Evolutionary conservation across 2,329 filamentous ascomycete genomes (phyloP).

Genomic region (Alternaria sp.): DNA sequence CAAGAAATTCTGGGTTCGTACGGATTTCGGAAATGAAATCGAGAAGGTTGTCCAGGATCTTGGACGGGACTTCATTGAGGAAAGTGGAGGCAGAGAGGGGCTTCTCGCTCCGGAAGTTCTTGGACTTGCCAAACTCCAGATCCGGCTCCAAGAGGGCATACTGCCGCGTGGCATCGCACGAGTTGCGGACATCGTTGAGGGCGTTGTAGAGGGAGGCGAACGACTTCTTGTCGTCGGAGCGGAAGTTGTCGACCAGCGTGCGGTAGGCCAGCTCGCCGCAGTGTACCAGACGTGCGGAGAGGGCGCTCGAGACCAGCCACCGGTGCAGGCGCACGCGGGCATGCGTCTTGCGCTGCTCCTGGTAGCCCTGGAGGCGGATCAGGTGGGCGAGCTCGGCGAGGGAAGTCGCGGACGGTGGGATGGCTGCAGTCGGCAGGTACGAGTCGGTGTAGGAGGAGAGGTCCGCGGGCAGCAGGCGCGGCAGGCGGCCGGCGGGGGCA

Average conservation of each 20-base stretch:
- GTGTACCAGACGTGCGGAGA: slow-evolving; percentile 75
- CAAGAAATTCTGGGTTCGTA: slow-evolving; percentile 86
- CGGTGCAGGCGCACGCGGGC: slow-evolving; percentile 76
- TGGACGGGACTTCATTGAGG: slow-evolving; percentile 74
- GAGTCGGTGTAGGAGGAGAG: slow-evolving; percentile 70
- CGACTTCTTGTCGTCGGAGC: slow-evolving; percentile 77
- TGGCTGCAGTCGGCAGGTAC: slow-evolving; percentile 62
- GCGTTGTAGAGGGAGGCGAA: slow-evolving; percentile 79
- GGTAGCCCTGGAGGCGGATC: slow-evolving; percentile 78
- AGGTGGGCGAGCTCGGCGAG: slow-evolving; percentile 80
- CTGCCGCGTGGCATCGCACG: slow-evolving; percentile 73
- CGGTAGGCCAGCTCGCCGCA: slow-evolving; percentile 77
- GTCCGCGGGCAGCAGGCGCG: slow-evolving; percentile 68
- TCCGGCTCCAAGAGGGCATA: slow-evolving; percentile 76
- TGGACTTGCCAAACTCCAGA: slow-evolving; percentile 62
- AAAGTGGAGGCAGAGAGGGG: slow-evolving; percentile 54
- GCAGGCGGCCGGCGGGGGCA: slow-evolving; percentile 53
- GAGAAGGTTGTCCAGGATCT: slow-evolving; percentile 76
- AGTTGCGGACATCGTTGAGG: slow-evolving; percentile 78
- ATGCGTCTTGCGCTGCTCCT: slow-evolving; percentile 78
- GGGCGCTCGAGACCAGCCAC: slow-evolving; percentile 75
- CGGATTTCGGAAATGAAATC: slow-evolving; percentile 82
- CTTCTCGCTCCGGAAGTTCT: slow-evolving; percentile 51
- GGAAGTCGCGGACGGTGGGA: slow-evolving; percentile 67
- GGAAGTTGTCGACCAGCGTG: slow-evolving; percentile 78